Evolutionary conservation across 768 basidiomycete species (phyloP).

Genomic region (Lactarius indigo): DNA sequence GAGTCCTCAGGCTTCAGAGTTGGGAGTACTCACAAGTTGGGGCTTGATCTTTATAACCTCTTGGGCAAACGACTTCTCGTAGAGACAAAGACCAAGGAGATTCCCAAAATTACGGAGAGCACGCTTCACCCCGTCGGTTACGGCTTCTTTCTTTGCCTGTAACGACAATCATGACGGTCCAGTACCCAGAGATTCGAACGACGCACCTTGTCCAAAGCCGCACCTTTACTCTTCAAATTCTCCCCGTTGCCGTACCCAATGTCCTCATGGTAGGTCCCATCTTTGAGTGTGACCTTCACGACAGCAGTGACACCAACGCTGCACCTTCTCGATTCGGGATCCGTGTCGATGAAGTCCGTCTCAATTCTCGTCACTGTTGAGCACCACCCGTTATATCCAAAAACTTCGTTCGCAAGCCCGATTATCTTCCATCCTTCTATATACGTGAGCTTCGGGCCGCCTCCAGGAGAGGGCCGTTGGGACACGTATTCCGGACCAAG

Average conservation of each 20-base stretch:
- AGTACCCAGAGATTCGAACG: neutral
- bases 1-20: neutral
- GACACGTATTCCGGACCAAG: conserved; percentile 95
- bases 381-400: conserved; percentile 97
- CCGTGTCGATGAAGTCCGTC: conserved; percentile 76
- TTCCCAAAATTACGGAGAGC: conserved; percentile 92
- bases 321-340: conserved; percentile 61
- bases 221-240: conserved; percentile 80
- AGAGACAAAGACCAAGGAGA: conserved; percentile 93
- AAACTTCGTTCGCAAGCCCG: conserved; percentile 96
- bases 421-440: conserved; percentile 98
- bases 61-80: conserved; percentile 85
- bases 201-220: conserved; percentile 87
- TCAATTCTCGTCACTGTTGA: conserved; percentile 70
- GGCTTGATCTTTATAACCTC: conserved; percentile 88
- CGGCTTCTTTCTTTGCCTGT: conserved; percentile 97
- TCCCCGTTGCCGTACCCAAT: conserved; percentile 87
- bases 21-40: conserved; percentile 57
- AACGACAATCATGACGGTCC: conserved; percentile 1
- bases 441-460: conserved; percentile 86
- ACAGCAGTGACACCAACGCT: conserved; percentile 80
- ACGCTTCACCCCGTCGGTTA: conserved; percentile 92
- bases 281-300: conserved; percentile 80
- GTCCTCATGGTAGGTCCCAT: conserved; percentile 91
- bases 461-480: conserved; percentile 82